Evolutionary conservation across 148 eudicot genomes (phyloP), one percentile per base, ranked within the genome.

Genomic region (Rheum nobile): DNA sequence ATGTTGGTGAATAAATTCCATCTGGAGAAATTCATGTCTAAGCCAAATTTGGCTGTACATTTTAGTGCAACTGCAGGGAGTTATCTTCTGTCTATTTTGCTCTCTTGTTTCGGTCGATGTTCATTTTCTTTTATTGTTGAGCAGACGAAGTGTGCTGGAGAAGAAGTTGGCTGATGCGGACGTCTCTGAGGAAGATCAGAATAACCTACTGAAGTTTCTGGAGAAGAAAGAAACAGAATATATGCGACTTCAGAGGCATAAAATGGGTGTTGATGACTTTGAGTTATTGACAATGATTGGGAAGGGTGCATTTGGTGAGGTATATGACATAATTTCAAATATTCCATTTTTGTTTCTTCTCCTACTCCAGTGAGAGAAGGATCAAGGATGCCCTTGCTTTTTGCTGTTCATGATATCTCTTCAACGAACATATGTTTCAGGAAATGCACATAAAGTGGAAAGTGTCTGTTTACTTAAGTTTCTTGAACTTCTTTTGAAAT

Each of bases 241-340:
- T 35, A 83, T 83, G 86, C 81, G 86, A 14, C 71, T 83, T 48
- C 79, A 81, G 43, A 83, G 86, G 69, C 81, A 83, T 44, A 83
- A 80, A 65, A 80, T 80, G 83, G 72, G 85, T 55, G 85, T 75
- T 67, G 85, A 83, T 57, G 85, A 83, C 65, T 83, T 83, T 75
- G 85, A 83, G 13, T 68, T 80, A 22, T 63, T 83, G 41, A 83
- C 83, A 12, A 80, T 83, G 68, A 78, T 83, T 22, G 86, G 86
- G 73, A 83, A 76, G 73, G 86, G 86, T 35, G 86, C 86, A 32
- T 83, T 80, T 61, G 86, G 86, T 39, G 86, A 83, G 86, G 86
- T 82, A 71, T 38, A 21, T 70, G 14, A 21, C 6, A 9, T 50
- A 21, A 50, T 10, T 50, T 46, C n/a, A 10, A 22, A 22, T 8